Evolutionary conservation across 306 rosid genomes (phyloP).

Genomic region (Acacia confusa): DNA sequence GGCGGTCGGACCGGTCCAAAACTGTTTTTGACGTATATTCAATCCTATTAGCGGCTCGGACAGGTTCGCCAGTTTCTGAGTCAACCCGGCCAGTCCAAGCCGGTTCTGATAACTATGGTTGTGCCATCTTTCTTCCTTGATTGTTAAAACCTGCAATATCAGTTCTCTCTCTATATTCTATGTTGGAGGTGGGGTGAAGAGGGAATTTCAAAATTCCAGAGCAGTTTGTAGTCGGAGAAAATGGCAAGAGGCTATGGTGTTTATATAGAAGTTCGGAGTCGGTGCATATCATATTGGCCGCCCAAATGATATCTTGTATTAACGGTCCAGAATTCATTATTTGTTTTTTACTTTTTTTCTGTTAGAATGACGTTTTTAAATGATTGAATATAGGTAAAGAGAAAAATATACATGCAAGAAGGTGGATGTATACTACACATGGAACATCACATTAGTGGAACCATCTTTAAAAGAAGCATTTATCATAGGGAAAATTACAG

Average conservation of each 20-base stretch:
- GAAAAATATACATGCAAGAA: not conserved
- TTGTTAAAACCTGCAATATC: not conserved
- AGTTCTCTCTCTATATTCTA: not conserved
- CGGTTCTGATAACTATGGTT: too few relatives aligned
- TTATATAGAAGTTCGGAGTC: conserved; percentile 25
- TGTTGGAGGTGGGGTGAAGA: not conserved
- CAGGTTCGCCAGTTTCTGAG: too few relatives aligned
- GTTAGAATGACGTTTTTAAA: too few relatives aligned
- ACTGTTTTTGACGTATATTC: too few relatives aligned
- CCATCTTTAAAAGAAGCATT: not conserved
- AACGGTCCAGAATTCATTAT: not conserved
- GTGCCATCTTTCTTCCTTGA: conserved; percentile 27
- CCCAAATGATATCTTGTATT: not conserved
- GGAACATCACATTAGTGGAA: not conserved
- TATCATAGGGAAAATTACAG: not conserved
- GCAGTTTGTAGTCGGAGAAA: not conserved
- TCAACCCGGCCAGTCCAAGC: too few relatives aligned
- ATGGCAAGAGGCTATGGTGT: not conserved
- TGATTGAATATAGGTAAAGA: not conserved
- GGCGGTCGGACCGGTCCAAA: too few relatives aligned
- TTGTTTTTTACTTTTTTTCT: not conserved
- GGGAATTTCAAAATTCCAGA: not conserved
- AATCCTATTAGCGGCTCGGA: too few relatives aligned
- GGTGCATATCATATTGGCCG: not conserved
- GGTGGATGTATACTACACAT: not conserved